A percentile compares a stretch with the other conserved stretches of the same genome.
Evolutionary conservation across 2,329 filamentous ascomycete genomes (phyloP).

Genomic region (Pezicula radicicola): DNA sequence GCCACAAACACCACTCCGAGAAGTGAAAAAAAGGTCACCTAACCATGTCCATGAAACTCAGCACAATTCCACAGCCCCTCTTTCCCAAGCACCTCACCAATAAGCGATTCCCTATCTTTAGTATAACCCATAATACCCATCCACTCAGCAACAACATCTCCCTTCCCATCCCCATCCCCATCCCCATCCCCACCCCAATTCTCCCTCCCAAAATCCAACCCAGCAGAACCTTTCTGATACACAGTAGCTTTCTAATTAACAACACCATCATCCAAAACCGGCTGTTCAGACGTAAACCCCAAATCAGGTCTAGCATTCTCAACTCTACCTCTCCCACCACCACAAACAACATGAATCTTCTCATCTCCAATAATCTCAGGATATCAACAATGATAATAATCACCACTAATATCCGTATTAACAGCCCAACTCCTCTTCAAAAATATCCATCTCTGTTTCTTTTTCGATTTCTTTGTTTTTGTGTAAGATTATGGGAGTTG

Average conservation of each 20-base stretch:
- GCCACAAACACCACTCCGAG: no score
- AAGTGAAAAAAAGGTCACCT: no score
- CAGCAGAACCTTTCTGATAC: slow-evolving; percentile 19
- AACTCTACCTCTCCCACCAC: no score
- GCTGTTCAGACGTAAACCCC: slow-evolving; percentile 15
- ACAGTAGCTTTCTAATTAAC: slow-evolving; percentile 18
- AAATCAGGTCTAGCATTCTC: no score
- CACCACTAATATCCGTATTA: no score
- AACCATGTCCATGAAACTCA: slow-evolving; percentile 20
- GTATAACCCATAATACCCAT: slow-evolving; percentile 55
- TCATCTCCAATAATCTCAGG: no score
- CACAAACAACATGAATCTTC: no score
- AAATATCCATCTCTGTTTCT: no score
- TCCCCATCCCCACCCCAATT: slow-evolving; percentile 46
- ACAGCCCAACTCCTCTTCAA: no score
- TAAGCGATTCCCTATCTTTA: slow-evolving; percentile 46
- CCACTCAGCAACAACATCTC: slow-evolving; percentile 39
- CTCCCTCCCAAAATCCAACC: slow-evolving; percentile 25
- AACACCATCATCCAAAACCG: slow-evolving; percentile 23
- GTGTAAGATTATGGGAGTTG: slow-evolving; percentile 18
- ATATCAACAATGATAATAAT: no score
- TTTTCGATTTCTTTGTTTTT: no score
- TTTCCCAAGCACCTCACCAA: slow-evolving; percentile 39
- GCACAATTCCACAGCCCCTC: slow-evolving; percentile 26
- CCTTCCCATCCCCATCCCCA: background rate